phyloP scores from a whole-genome alignment of 805 yeast genomes.

The Candida yuanshanica region DNA sequence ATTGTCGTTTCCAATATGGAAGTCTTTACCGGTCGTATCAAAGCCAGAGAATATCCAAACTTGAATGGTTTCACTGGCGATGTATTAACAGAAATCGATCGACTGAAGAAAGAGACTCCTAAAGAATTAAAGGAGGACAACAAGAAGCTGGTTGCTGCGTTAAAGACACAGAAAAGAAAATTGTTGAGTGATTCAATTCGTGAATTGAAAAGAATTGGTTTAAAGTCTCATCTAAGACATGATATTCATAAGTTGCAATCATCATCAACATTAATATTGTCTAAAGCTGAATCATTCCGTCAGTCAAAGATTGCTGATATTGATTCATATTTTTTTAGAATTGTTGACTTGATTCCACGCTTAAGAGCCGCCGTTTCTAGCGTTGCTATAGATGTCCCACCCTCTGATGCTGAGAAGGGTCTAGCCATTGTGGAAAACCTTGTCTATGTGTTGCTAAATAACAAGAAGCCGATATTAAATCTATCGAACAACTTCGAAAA shows the following conservation, averaged over 20 bases:
- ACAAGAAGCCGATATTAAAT: slow-evolving; percentile 41
- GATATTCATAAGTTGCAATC: slow-evolving; percentile 61
- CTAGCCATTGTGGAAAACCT: slow-evolving; percentile 72
- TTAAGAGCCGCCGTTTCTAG: slow-evolving; percentile 58
- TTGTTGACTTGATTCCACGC: slow-evolving; percentile 77
- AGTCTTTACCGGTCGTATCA: slow-evolving; percentile 33
- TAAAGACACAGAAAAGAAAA: slow-evolving; percentile 78
- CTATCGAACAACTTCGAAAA: slow-evolving; percentile 18
- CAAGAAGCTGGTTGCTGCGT: slow-evolving; percentile 61
- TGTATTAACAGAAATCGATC: slow-evolving; percentile 50
- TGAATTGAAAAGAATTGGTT: slow-evolving; percentile 71
- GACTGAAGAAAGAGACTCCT: slow-evolving; percentile 76
- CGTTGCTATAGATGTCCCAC: slow-evolving; percentile 70
- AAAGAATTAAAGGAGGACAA: slow-evolving; percentile 59
- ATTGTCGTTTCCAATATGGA: slow-evolving; percentile 53
- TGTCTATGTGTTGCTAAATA: slow-evolving; percentile 48
- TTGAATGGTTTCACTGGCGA: slow-evolving; percentile 51
- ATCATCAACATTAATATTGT: slow-evolving; percentile 57
- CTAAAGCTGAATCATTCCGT: slow-evolving; percentile 43
- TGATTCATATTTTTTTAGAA: slow-evolving; percentile 52
- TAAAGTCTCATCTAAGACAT: slow-evolving; percentile 58
- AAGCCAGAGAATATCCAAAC: slow-evolving; percentile 36
- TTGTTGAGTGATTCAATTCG: slow-evolving; percentile 71
- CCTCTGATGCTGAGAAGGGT: slow-evolving; percentile 66
- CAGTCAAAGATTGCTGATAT: slow-evolving; percentile 38